These are phyloP conservation scores for Phoenix roebelenii DNA, from an alignment of 176 grass and related monocot genomes.

Conservation along the genomic window DNA sequence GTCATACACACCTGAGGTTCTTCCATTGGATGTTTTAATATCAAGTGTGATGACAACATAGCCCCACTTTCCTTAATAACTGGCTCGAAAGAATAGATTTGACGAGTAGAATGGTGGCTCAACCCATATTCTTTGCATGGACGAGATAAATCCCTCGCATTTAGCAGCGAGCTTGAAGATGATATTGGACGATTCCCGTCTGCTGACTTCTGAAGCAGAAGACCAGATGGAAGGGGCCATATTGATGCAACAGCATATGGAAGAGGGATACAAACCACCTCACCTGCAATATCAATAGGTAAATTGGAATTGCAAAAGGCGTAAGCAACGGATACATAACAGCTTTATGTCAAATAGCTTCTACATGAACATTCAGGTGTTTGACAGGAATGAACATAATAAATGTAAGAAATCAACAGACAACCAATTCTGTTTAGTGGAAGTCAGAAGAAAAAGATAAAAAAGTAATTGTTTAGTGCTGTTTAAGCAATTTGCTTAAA, in stretches of 20 bases:
- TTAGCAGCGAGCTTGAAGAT: constrained; percentile 53
- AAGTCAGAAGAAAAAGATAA: too few species aligned
- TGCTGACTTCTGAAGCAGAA: constrained; percentile 73
- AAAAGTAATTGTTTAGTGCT: too few species aligned
- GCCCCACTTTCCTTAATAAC: constrained; percentile 42
- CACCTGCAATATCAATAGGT: constrained; percentile 41
- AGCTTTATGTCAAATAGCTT: too few species aligned
- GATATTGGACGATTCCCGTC: constrained; percentile 58
- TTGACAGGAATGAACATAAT: too few species aligned
- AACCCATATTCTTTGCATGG: constrained; percentile 70
- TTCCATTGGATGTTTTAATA: constrained; percentile 88
- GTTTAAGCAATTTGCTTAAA: too few species aligned
- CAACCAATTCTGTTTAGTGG: too few species aligned
- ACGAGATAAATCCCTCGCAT: constrained; percentile 54
- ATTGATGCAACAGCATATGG: constrained; percentile 79
- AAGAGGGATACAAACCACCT: constrained; percentile 60
- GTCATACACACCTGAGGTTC: constrained; percentile 54
- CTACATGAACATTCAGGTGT: too few species aligned
- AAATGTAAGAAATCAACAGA: too few species aligned
- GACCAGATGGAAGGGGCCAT: constrained; percentile 69
- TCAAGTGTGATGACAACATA: constrained; percentile 62
- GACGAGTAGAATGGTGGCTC: constrained; percentile 32
- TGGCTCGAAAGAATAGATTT: constrained; percentile 33
- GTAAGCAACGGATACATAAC: background rate
- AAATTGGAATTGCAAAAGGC: constrained; percentile 3